phyloP scores from a whole-genome alignment of 805 yeast species.

The Schwanniomyces pseudopolymorphus region DNA sequence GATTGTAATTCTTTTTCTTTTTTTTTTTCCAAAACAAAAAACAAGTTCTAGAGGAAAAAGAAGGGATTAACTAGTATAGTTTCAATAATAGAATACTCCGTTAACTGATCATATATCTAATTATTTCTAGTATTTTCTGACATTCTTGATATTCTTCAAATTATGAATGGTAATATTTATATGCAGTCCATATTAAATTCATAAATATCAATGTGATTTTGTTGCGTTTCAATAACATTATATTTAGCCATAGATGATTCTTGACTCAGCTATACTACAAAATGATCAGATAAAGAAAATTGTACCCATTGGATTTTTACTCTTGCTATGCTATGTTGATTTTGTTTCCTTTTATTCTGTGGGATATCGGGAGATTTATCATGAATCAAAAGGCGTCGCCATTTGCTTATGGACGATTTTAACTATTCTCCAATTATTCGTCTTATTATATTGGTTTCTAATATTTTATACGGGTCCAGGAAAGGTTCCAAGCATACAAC shows the following conservation, averaged over 20 bases:
- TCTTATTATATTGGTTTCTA: conserved; percentile 42
- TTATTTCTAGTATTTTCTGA: too few species aligned
- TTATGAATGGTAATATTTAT: too few species aligned
- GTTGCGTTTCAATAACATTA: background rate
- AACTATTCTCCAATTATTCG: conserved; percentile 18
- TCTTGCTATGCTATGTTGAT: conserved; percentile 37
- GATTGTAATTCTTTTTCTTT: too few species aligned
- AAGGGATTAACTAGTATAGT: too few species aligned
- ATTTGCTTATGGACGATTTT: conserved; percentile 35
- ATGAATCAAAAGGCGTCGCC: conserved; percentile 31
- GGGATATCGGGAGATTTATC: conserved; percentile 40
- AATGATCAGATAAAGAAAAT: conserved; percentile 12
- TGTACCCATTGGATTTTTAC: conserved; percentile 28
- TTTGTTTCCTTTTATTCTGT: conserved; percentile 46
- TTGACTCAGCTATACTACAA: background rate
- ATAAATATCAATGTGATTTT: background rate
- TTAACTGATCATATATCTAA: too few species aligned
- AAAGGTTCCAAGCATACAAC: conserved; percentile 30
- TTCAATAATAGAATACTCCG: too few species aligned
- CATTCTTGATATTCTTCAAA: too few species aligned
- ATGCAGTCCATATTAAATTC: background rate
- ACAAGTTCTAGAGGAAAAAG: too few species aligned
- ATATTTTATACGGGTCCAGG: conserved; percentile 62
- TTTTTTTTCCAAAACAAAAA: too few species aligned
- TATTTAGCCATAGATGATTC: background rate